A percentile compares a stretch with the other conserved stretches of the same genome.
Evolutionary conservation across 139 green algal species (phyloP).

Genomic region (Penium margaritaceum): DNA sequence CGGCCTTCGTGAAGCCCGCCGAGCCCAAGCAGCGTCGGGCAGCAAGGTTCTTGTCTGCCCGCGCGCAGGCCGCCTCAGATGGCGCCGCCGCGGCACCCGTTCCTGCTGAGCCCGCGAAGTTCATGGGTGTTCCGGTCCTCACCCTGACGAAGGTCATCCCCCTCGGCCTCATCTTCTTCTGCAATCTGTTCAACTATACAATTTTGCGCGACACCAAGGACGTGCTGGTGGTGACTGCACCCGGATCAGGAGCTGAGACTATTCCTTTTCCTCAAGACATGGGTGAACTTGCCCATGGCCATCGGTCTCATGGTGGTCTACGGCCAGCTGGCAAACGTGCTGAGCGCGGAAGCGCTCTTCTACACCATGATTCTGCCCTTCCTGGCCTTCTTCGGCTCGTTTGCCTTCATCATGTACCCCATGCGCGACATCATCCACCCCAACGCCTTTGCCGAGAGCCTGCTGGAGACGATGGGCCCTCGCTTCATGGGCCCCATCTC

Average conservation of each 20-base stretch:
- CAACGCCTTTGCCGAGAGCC: constrained; percentile 65
- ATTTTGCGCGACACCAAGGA: constrained; percentile 95
- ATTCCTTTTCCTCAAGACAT: constrained; percentile 85
- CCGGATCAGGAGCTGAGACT: constrained; percentile 77
- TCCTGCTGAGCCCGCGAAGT: constrained; percentile 1
- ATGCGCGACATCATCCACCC: constrained; percentile 81
- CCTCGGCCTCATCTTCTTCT: constrained; percentile 93
- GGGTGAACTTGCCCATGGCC: constrained; percentile 33
- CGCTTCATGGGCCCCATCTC: constrained; percentile 87
- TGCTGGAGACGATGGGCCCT: constrained; percentile 65
- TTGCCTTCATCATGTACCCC: constrained; percentile 93
- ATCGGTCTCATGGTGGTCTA: constrained; percentile 91
- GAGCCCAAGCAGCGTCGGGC: no score
- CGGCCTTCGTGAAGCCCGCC: no score
- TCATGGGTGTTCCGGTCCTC: neutral
- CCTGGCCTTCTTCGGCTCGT: constrained; percentile 91
- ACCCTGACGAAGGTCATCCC: constrained; percentile 71
- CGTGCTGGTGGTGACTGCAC: constrained; percentile 94
- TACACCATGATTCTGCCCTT: constrained; percentile 96
- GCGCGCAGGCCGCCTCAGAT: no score
- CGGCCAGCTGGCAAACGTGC: constrained; percentile 80
- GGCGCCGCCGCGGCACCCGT: no score
- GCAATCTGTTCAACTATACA: constrained; percentile 98
- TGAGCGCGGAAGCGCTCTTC: constrained; percentile 83
- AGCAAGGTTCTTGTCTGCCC: no score